Evolutionary conservation across 2,329 filamentous ascomycete species (phyloP).

Genomic region (Lomentospora prolificans): DNA sequence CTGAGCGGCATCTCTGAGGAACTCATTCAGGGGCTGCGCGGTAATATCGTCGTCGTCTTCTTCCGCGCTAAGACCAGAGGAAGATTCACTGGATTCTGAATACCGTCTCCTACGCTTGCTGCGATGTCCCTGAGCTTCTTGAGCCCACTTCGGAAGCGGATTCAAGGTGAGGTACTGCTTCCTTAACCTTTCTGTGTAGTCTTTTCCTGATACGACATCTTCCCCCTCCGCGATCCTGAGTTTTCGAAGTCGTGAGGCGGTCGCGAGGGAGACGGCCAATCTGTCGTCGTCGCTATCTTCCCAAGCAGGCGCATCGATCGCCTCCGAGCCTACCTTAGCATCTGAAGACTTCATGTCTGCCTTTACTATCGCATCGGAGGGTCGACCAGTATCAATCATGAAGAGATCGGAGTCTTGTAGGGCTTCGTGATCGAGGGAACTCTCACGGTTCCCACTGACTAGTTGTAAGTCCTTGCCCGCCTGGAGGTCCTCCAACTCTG

Average conservation of each 20-base stretch:
- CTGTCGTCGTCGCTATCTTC: constrained; percentile 94
- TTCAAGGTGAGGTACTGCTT: constrained; percentile 61
- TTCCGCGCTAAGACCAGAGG: constrained; percentile 31
- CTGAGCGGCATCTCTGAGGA: constrained; percentile 65
- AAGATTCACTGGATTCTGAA: constrained; percentile 32
- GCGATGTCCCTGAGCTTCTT: constrained; percentile 37
- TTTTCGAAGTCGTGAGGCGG: constrained; percentile 68
- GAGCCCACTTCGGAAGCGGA: constrained; percentile 51
- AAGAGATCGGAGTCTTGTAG: constrained; percentile 73
- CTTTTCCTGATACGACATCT: constrained; percentile 75
- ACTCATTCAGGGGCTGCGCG: constrained; percentile 65
- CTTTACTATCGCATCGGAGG: constrained; percentile 31
- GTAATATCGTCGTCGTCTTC: constrained; percentile 53
- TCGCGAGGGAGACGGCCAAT: constrained; percentile 71
- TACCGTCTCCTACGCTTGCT: constrained; percentile 43
- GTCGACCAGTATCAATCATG: constrained; percentile 51
- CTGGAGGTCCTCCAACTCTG: constrained; percentile 19
- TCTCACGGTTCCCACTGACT: constrained; percentile 13
- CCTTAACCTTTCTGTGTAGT: constrained; percentile 73
- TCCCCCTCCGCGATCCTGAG: constrained; percentile 71
- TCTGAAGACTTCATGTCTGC: constrained; percentile 13
- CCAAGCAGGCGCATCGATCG: constrained; percentile 56
- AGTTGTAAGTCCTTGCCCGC: constrained; percentile 24
- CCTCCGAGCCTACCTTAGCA: constrained; percentile 11
- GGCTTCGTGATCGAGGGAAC: constrained; percentile 38